phyloP scores from a whole-genome alignment of 1,139 yeast species.

The Hansenula anomala region DNA sequence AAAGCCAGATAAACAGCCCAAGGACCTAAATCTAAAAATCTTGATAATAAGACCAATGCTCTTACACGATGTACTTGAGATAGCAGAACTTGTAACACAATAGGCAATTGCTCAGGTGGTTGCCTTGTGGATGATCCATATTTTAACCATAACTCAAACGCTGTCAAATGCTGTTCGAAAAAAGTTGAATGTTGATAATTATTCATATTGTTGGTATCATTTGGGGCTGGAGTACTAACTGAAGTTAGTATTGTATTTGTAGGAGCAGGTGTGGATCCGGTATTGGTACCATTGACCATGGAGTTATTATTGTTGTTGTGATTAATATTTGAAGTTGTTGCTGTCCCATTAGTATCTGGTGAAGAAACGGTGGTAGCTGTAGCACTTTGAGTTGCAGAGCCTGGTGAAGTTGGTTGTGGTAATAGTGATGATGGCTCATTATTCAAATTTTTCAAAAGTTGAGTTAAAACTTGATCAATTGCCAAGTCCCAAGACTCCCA shows the following conservation, averaged over 20 bases:
- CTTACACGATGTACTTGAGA: constrained; percentile 93
- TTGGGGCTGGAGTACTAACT: no score
- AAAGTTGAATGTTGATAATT: constrained; percentile 86
- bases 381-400: constrained; percentile 12
- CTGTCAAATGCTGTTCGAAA: constrained; percentile 93
- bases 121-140: constrained; percentile 80
- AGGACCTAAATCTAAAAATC: constrained; percentile 90
- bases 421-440: constrained; percentile 23
- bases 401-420: constrained; percentile 17
- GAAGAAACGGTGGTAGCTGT: no score
- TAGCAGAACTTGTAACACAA: constrained; percentile 83
- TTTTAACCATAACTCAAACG: constrained; percentile 93
- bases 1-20: constrained; percentile 95
- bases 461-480: constrained; percentile 85
- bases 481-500: constrained; percentile 99
- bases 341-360: no score
- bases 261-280: no score
- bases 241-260: neutral
- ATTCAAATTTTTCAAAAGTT: constrained; percentile 40
- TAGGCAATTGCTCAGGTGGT: constrained; percentile 94
- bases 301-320: no score
- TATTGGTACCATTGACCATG: no score
- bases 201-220: constrained; percentile 17
- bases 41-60: constrained; percentile 78
- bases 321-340: constrained; percentile 3